Evolutionary conservation across 306 rosid genomes (phyloP).

Genomic region (Quercus suber): DNA sequence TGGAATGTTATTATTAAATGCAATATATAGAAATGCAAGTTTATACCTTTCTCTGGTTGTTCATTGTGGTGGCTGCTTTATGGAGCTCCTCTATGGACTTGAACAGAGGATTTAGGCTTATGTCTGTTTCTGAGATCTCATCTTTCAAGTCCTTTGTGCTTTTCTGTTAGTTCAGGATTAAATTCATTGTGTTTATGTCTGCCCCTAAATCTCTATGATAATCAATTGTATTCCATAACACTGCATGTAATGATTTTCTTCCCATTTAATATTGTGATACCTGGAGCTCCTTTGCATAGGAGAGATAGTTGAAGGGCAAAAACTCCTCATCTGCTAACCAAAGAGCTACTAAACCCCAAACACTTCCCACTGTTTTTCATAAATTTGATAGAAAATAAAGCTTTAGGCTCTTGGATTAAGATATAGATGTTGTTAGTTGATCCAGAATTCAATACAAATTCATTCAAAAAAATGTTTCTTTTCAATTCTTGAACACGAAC

Average conservation of each 20-base stretch:
- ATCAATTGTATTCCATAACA: background rate
- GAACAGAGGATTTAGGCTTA: constrained; percentile 49
- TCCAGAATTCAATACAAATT: background rate
- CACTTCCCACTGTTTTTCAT: constrained; percentile 56
- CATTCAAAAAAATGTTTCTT: background rate
- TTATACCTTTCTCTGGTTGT: constrained; percentile 52
- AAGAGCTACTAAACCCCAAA: constrained; percentile 74
- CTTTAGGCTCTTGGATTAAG: background rate
- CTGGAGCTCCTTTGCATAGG: constrained; percentile 56
- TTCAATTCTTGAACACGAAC: background rate
- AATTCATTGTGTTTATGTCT: constrained; percentile 11
- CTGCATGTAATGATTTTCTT: background rate
- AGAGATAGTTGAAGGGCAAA: constrained; percentile 58
- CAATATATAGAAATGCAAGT: background rate
- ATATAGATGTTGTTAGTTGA: background rate
- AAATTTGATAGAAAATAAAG: background rate
- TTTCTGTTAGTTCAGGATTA: constrained; percentile 33
- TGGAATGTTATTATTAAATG: background rate
- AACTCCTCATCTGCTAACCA: constrained; percentile 67
- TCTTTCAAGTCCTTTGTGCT: constrained; percentile 33
- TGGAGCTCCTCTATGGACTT: constrained; percentile 55
- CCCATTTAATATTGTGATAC: constrained; percentile 25
- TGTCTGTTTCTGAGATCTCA: constrained; percentile 36
- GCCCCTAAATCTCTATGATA: constrained; percentile 1
- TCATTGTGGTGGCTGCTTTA: constrained; percentile 45